A percentile compares a stretch with the other conserved stretches of the same genome.
phyloP scores from a whole-genome alignment of 2,329 filamentous ascomycete species.

The Ustulina deusta region DNA sequence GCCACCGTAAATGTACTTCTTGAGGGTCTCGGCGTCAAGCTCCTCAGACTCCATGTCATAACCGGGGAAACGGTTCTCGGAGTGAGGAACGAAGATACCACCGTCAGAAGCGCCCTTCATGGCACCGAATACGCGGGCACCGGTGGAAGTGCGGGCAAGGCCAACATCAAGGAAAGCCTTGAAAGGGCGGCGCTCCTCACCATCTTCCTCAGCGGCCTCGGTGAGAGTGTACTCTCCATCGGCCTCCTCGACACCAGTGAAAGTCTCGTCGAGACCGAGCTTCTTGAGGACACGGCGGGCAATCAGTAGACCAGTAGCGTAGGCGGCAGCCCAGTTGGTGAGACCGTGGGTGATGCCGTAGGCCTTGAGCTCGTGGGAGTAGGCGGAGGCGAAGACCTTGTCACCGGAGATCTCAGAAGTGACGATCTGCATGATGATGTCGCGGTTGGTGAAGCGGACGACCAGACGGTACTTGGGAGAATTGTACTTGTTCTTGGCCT shows the following conservation, averaged over 20 bases:
- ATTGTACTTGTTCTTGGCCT: constrained; percentile 99
- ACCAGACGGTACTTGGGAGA: constrained; percentile 99
- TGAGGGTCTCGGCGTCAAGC: constrained; percentile 95
- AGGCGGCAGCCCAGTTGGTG: constrained; percentile 99
- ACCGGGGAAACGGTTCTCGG: constrained; percentile 99
- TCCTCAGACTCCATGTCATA: constrained; percentile 98
- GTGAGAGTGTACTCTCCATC: constrained; percentile 97
- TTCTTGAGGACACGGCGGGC: constrained; percentile 97
- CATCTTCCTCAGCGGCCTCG: constrained; percentile 90
- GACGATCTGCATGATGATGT: constrained; percentile 98
- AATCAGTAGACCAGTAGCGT: constrained; percentile 95
- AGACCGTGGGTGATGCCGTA: constrained; percentile 99
- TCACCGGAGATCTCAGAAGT: constrained; percentile 96
- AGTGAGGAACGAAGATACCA: constrained; percentile 97
- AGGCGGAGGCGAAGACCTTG: constrained; percentile 94
- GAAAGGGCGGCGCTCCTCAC: constrained; percentile 97
- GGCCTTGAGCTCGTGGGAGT: constrained; percentile 96
- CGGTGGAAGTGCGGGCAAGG: constrained; percentile 95
- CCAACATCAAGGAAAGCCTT: constrained; percentile 99
- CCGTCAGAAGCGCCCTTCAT: constrained; percentile 99
- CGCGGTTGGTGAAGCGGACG: constrained; percentile 99
- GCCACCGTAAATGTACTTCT: constrained; percentile 99
- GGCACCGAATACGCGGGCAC: constrained; percentile 98
- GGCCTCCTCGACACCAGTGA: constrained; percentile 95
- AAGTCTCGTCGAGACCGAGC: constrained; percentile 93